These are phyloP conservation scores for Glebionis coronaria DNA, from an alignment of 129 eudicot species.

Conservation along the genomic window DNA sequence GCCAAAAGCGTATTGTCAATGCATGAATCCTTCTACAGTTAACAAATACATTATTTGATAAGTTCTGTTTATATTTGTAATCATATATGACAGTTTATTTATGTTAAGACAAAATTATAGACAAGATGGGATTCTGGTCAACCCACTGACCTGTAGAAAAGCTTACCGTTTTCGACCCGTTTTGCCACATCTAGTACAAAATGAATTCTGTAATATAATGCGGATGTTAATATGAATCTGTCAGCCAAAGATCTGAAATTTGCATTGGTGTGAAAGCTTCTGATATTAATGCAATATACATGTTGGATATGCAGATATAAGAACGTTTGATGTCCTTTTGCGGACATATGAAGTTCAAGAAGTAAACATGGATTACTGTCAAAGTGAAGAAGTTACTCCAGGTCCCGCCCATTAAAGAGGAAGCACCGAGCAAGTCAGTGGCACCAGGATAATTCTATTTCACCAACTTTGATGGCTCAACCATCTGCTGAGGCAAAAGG, in stretches of 20 bases:
- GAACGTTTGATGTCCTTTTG: conserved; percentile 82
- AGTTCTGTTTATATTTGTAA: not conserved
- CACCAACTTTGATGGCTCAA: conserved; percentile 53
- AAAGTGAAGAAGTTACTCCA: conserved; percentile 35
- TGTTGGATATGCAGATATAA: conserved; percentile 65
- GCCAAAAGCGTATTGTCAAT: not conserved
- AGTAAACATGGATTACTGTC: conserved; percentile 42
- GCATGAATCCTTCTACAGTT: not conserved
- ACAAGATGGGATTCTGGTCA: conserved; percentile 5
- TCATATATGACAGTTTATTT: not conserved
- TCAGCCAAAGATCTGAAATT: not conserved
- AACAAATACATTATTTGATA: no score
- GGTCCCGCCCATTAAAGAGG: conserved; percentile 58
- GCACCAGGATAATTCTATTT: conserved; percentile 31
- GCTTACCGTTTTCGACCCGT: not conserved
- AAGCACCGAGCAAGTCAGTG: conserved; percentile 51
- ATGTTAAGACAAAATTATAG: not conserved
- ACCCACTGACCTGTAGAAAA: not conserved
- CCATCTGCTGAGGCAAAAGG: conserved; percentile 74
- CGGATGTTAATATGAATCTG: not conserved
- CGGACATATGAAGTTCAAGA: conserved; percentile 77
- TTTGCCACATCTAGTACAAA: conserved; percentile 11
- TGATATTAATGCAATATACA: no score
- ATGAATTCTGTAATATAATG: not conserved
- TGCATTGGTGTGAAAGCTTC: conserved; percentile 1